Evolutionary conservation across 169 alveolate genomes (phyloP).

Genomic region (Cryptosporidium tyzzeri): DNA sequence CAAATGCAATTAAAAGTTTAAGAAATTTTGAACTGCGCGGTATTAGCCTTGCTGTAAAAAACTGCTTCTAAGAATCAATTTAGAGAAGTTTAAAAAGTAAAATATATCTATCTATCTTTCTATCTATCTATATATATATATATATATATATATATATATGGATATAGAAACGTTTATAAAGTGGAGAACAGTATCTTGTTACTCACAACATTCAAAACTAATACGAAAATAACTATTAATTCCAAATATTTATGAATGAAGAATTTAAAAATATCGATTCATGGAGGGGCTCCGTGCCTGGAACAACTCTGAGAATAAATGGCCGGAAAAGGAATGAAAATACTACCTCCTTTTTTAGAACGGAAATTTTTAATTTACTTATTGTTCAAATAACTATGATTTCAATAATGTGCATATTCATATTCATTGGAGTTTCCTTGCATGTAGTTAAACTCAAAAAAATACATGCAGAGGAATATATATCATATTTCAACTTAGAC

Average conservation of each 20-base stretch:
- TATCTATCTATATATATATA: no score
- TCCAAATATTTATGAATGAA: slow-evolving; percentile 23
- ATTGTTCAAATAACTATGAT: slow-evolving; percentile 57
- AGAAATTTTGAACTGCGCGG: neutral
- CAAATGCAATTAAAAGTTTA: neutral
- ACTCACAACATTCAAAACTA: neutral
- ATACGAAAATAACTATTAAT: neutral
- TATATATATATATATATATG: no score
- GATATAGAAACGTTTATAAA: neutral
- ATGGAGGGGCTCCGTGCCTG: slow-evolving; percentile 1
- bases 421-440: slow-evolving; percentile 41
- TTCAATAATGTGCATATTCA: slow-evolving; percentile 48
- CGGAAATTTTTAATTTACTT: slow-evolving; percentile 5
- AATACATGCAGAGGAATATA: slow-evolving; percentile 55
- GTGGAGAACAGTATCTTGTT: neutral
- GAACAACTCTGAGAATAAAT: neutral
- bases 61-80: neutral
- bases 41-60: neutral
- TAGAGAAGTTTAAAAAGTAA: neutral
- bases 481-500: slow-evolving; percentile 3
- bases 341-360: neutral
- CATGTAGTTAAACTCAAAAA: slow-evolving; percentile 57
- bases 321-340: neutral
- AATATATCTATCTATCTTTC: neutral
- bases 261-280: slow-evolving; percentile 11